Percentiles rank a stretch among this genome's conserved stretches.
These are phyloP conservation scores for Sclerotinia trifoliorum DNA, from an alignment of 2,329 filamentous ascomycete genomes.

Conservation along the genomic window DNA sequence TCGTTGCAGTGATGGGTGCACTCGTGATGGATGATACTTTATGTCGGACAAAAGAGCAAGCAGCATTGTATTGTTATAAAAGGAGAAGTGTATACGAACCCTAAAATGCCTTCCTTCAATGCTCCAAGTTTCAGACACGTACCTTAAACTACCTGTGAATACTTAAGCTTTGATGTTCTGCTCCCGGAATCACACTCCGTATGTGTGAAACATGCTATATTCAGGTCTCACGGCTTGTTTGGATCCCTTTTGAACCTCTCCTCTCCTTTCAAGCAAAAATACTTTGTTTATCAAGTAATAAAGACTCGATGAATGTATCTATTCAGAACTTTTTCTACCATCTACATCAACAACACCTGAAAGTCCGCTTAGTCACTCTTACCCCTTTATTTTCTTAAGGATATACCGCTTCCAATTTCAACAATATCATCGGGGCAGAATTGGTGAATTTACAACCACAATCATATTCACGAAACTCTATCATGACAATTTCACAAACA, in stretches of 20 bases:
- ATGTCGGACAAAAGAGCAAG: too few relatives aligned
- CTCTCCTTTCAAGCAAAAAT: background rate
- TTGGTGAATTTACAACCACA: background rate
- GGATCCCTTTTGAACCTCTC: background rate
- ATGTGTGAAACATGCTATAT: conserved; percentile 16
- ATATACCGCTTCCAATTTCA: conserved; percentile 13
- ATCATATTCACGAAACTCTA: background rate
- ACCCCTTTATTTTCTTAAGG: background rate
- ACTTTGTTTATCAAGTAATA: background rate
- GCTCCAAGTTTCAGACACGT: background rate
- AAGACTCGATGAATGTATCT: background rate
- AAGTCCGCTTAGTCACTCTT: conserved; percentile 11
- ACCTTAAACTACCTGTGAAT: background rate
- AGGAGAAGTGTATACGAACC: background rate
- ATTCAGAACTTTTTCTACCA: background rate
- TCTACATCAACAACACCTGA: background rate
- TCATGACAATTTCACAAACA: conserved; percentile 16
- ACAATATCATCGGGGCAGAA: conserved; percentile 10
- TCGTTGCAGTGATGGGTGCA: background rate
- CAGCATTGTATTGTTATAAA: background rate
- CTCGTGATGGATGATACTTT: too few relatives aligned
- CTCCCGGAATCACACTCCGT: background rate
- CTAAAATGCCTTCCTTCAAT: background rate
- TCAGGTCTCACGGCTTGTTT: conserved; percentile 13
- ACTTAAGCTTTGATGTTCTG: background rate